Evolutionary conservation across 2,329 filamentous ascomycete genomes (phyloP).

Genomic region (Fusarium coicis): DNA sequence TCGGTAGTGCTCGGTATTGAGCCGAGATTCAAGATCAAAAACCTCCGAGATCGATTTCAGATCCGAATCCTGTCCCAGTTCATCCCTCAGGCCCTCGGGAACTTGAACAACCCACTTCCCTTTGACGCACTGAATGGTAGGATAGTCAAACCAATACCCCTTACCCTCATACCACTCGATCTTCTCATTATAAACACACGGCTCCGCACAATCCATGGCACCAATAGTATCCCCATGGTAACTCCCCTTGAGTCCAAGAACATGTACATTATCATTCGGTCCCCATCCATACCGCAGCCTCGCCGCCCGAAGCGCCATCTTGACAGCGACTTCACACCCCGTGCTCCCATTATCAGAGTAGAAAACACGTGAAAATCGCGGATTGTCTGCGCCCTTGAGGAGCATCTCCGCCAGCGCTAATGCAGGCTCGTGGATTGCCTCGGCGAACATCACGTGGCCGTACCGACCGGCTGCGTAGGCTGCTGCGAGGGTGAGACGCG

Average conservation of each 20-base stretch:
- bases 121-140: slow-evolving; percentile 72
- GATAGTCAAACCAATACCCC: slow-evolving; percentile 85
- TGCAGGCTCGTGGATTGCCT: slow-evolving; percentile 81
- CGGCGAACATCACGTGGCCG: slow-evolving; percentile 89
- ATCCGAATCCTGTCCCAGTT: slow-evolving; percentile 56
- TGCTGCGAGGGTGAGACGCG: slow-evolving; percentile 76
- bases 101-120: slow-evolving; percentile 74
- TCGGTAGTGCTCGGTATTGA: slow-evolving; percentile 55
- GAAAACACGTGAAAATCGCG: slow-evolving; percentile 76
- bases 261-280: slow-evolving; percentile 66
- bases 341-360: slow-evolving; percentile 88
- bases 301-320: slow-evolving; percentile 82
- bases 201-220: slow-evolving; percentile 86
- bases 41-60: slow-evolving; percentile 64
- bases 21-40: slow-evolving; percentile 67
- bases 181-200: slow-evolving; percentile 80
- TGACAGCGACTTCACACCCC: slow-evolving; percentile 83
- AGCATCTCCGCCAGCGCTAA: slow-evolving; percentile 74
- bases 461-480: slow-evolving; percentile 86
- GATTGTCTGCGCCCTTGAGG: slow-evolving; percentile 68
- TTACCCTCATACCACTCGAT: slow-evolving; percentile 87
- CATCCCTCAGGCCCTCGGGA: slow-evolving; percentile 59
- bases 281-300: slow-evolving; percentile 74
- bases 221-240: slow-evolving; percentile 92
- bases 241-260: slow-evolving; percentile 80